Evolutionary conservation across 768 basidiomycete genomes (phyloP), one percentile per base, ranked within the genome.

Genomic region (Hygrocybe coccinea): DNA sequence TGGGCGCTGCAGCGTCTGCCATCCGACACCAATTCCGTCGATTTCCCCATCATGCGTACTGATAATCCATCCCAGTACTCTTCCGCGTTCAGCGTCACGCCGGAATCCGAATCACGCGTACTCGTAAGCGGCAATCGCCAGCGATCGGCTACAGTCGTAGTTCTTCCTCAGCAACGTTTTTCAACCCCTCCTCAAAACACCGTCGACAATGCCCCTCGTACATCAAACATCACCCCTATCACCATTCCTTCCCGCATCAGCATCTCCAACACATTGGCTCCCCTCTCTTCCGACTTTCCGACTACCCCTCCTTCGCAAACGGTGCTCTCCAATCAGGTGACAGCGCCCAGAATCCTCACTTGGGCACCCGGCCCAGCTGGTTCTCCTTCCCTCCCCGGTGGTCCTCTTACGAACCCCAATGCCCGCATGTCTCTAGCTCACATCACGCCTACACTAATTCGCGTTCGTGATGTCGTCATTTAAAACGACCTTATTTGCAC

Each of bases 381-480:
- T 54, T 68, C 63, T 58, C 63, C 52, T 57, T 69, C 58, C 8
- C 64, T 56, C 64, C 67, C 60, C 54, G 71, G 58, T 21, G 72
- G 75, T n/a, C 84, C 81, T 6, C 75, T 86, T 51, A 78, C 80
- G 50, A 86, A 85, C 63, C 76, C 79, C 43, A 72, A 66, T 50
- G 83, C 83, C 8, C 80, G 84, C 62, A 75, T 80, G 67, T 83
- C 84, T 19, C 78, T 79, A 38, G 69, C 79, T n/a, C 81, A 79
- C 57, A 56, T 71, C 39, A 39, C 77, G 1, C 73, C 81, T 3
- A 65, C 74, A 24, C 71, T 76, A 55, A 66, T 78, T 55, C 79
- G 76, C 50, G 72, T 77, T 37, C 75, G 76, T 51, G 77, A 77
- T 63, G 69, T 74, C 29, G 65, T 67, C 53, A 65, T 68, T 38